Evolutionary conservation across 1,139 yeast species (phyloP).

Genomic region (Nematodospora anomalae): DNA sequence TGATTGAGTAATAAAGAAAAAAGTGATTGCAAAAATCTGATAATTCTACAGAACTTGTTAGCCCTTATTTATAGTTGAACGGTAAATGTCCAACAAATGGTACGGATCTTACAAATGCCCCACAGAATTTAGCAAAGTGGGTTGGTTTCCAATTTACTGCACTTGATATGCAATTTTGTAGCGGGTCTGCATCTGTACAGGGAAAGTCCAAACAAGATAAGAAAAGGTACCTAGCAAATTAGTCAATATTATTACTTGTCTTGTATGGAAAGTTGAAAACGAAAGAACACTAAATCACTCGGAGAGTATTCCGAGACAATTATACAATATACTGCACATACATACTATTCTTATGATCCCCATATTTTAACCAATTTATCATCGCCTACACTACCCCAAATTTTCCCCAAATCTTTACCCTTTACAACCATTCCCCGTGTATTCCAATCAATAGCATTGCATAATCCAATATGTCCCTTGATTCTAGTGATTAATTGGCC

Average conservation of each 20-base stretch:
- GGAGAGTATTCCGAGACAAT: background rate
- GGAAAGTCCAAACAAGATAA: no score
- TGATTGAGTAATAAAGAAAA: background rate
- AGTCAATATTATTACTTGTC: no score
- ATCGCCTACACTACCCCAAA: conserved; percentile 86
- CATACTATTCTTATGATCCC: conserved; percentile 44
- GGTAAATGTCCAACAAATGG: background rate
- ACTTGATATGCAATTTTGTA: background rate
- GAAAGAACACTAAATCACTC: background rate
- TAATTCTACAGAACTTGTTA: no score
- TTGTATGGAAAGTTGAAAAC: no score
- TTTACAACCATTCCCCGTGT: conserved; percentile 20
- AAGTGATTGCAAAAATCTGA: no score
- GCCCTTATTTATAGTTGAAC: background rate
- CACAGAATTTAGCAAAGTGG: background rate
- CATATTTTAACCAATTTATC: conserved; percentile 68
- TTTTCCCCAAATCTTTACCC: conserved; percentile 39
- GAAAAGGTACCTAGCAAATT: no score
- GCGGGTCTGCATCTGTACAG: background rate
- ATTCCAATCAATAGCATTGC: conserved; percentile 83
- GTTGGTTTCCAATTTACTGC: background rate
- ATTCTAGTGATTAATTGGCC: conserved; percentile 65
- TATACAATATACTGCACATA: background rate
- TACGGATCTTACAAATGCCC: background rate
- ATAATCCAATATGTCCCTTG: conserved; percentile 64